Evolutionary conservation across 345 rosid genomes (phyloP).

Genomic region (Populus tremula): DNA sequence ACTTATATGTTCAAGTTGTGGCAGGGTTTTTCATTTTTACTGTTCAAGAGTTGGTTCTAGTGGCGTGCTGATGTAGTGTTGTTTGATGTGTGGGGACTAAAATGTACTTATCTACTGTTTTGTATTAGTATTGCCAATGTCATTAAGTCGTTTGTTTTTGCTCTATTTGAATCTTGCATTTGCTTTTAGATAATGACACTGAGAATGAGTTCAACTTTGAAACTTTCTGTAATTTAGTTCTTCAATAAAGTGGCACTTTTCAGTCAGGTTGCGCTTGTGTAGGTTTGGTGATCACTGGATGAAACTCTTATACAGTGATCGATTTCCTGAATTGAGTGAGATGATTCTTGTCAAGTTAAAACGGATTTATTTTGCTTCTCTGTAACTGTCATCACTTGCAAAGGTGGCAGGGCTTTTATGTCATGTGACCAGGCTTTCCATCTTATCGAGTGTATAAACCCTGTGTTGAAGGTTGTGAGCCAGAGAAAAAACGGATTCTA

Average conservation of each 20-base stretch:
- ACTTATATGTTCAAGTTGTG: not conserved
- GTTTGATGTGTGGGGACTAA: constrained; percentile 1
- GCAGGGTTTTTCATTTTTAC: not conserved
- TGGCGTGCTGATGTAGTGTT: not conserved
- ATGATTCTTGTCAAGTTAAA: not conserved
- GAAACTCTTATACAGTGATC: not conserved
- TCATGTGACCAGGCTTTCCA: not conserved
- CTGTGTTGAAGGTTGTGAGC: not conserved
- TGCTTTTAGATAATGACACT: constrained; percentile 3
- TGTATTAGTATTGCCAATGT: not conserved
- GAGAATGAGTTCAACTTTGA: too few relatives aligned
- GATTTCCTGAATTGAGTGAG: not conserved
- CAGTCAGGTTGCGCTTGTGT: not conserved
- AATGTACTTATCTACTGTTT: not conserved
- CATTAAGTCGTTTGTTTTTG: not conserved
- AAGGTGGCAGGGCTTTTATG: not conserved
- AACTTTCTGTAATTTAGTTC: not conserved
- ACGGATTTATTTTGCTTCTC: not conserved
- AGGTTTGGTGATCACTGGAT: not conserved
- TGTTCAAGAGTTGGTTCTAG: not conserved
- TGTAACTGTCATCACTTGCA: not conserved
- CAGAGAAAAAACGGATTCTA: not conserved
- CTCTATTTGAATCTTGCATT: not conserved
- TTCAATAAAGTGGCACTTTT: not conserved
- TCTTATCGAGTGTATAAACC: not conserved